A percentile compares a stretch with the other conserved stretches of the same genome.
phyloP scores from a whole-genome alignment of 2,329 filamentous ascomycete species.

The Claviceps quebecensis region DNA sequence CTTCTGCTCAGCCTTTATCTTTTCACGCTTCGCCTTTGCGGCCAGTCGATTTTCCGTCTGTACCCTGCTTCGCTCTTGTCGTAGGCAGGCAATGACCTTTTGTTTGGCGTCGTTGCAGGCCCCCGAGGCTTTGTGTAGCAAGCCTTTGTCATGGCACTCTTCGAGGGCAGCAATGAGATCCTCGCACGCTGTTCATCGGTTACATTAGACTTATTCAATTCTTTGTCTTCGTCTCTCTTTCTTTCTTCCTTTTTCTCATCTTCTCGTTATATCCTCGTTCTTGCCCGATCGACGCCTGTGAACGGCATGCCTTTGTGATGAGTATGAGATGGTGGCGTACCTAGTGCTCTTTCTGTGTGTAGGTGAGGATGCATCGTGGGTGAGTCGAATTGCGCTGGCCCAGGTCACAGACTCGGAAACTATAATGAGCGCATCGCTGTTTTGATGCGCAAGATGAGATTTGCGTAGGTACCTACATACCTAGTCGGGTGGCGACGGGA shows the following conservation, averaged over 20 bases:
- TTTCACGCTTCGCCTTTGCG: conserved; percentile 54
- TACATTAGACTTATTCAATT: not conserved
- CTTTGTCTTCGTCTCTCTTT: not conserved
- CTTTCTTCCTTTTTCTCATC: not conserved
- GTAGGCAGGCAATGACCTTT: conserved; percentile 72
- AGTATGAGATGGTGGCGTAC: conserved; percentile 31
- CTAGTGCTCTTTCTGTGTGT: conserved; percentile 80
- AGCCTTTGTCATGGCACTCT: conserved; percentile 85
- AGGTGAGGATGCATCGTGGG: conserved; percentile 91
- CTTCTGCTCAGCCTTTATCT: conserved; percentile 61
- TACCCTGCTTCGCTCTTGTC: conserved; percentile 63
- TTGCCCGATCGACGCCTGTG: not conserved
- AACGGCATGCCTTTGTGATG: not conserved
- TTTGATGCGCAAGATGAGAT: not conserved
- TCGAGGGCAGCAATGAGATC: conserved; percentile 89
- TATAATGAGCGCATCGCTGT: not conserved
- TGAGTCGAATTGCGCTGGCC: not conserved
- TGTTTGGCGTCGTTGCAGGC: conserved; percentile 82
- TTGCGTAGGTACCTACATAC: not conserved
- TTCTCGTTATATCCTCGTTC: not conserved
- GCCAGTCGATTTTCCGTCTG: conserved; percentile 59
- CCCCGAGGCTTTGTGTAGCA: conserved; percentile 80
- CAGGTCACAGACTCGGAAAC: not conserved
- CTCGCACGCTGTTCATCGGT: conserved; percentile 58
- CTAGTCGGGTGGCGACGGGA: not conserved